Evolutionary conservation across 495 filamentous ascomycete species (phyloP).

Genomic region (Hypoxylon subgilvum): DNA sequence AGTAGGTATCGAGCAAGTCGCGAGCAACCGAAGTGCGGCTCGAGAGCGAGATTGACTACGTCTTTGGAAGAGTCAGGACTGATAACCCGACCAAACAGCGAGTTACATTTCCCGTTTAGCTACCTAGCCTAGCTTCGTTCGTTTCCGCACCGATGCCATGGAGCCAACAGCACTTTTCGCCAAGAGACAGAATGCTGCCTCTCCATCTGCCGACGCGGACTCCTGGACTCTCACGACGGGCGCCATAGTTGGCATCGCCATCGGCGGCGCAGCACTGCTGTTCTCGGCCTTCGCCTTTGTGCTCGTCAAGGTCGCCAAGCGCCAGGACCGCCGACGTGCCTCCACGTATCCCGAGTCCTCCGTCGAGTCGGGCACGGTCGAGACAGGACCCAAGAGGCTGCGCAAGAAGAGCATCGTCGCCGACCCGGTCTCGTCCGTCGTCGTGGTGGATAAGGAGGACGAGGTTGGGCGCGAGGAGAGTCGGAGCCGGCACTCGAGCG

Average conservation of each 20-base stretch:
- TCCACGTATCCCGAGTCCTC: conserved; percentile 1
- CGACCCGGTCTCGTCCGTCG: background rate
- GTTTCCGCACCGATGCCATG: background rate
- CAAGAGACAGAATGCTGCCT: conserved; percentile 4
- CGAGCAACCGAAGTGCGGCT: too few species aligned
- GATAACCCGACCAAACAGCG: background rate
- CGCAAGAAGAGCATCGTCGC: conserved; percentile 33
- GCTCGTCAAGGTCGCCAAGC: conserved; percentile 28
- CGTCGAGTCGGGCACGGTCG: conserved; percentile 6
- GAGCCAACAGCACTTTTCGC: conserved; percentile 1
- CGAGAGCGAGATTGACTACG: too few species aligned
- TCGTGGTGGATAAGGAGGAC: conserved; percentile 29
- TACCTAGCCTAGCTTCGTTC: background rate
- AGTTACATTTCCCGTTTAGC: background rate
- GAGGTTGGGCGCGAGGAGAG: conserved; percentile 22
- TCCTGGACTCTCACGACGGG: conserved; percentile 27
- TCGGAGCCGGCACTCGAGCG: conserved; percentile 20
- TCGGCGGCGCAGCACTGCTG: conserved; percentile 36
- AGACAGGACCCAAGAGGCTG: conserved; percentile 20
- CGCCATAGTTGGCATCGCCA: conserved; percentile 34
- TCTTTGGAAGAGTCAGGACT: too few species aligned
- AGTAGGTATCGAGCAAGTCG: too few species aligned
- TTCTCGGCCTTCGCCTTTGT: conserved; percentile 30
- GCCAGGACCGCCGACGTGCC: conserved; percentile 5
- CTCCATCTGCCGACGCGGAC: background rate